Percentiles rank a stretch among this genome's conserved stretches.
These are phyloP conservation scores for Hypoxylon rubiginosum DNA, from an alignment of 2,329 filamentous ascomycete species.

Conservation along the genomic window DNA sequence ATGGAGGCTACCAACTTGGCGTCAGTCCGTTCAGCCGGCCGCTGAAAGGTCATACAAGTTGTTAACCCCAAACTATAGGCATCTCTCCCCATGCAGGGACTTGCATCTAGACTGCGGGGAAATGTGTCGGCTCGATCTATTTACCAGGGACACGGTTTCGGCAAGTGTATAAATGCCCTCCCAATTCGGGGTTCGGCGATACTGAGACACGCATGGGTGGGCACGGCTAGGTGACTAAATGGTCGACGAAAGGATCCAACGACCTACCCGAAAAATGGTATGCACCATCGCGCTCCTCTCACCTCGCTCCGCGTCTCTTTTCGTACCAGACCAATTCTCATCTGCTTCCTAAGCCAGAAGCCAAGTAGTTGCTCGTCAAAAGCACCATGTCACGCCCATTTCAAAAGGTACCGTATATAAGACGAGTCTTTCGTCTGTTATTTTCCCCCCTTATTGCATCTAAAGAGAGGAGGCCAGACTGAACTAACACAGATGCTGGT, in stretches of 20 bases:
- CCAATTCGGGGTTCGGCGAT: conserved; percentile 28
- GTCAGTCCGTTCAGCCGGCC: conserved; percentile 28
- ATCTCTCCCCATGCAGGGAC: conserved; percentile 26
- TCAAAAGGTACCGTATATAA: conserved; percentile 47
- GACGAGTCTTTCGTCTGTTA: conserved; percentile 1
- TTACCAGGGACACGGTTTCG: conserved; percentile 32
- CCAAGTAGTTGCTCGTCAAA: conserved; percentile 13
- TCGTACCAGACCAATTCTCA: conserved; percentile 3
- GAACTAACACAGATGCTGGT: conserved; percentile 11
- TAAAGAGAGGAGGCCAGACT: background rate
- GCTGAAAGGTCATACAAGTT: background rate
- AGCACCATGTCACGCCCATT: conserved; percentile 47
- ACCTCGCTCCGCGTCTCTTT: conserved; percentile 23
- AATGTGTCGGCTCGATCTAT: conserved; percentile 38
- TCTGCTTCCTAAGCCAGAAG: background rate
- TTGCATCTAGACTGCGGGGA: conserved; percentile 39
- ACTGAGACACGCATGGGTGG: conserved; percentile 11
- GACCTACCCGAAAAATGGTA: conserved; percentile 9
- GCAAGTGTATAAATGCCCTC: conserved; percentile 34
- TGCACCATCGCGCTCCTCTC: conserved; percentile 8
- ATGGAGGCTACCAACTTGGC: background rate
- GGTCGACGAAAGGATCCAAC: conserved; percentile 27
- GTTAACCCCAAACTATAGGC: conserved; percentile 19
- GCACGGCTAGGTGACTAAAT: conserved; percentile 8
- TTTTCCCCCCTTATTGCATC: conserved; percentile 2